Evolutionary conservation across 1,284 basidiomycete genomes (phyloP), one percentile per base, ranked within the genome.

Genomic region (Sanghuangporus sanghuang): DNA sequence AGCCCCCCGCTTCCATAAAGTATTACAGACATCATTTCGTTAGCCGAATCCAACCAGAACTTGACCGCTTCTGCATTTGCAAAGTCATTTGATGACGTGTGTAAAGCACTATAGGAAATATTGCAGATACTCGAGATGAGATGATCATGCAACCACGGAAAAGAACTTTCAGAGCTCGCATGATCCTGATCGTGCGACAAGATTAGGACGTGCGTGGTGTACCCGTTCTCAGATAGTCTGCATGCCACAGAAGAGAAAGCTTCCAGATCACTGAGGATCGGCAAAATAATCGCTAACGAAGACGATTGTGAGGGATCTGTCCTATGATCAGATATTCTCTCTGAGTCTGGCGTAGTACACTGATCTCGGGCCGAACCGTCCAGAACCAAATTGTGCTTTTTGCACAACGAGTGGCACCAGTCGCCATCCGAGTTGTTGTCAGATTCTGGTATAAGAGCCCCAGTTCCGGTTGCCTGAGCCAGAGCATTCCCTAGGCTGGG

Each of bases 181-280:
- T 48, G 59, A 69, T 69, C 67, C 67, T n/a, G 12, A 21, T 62
- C 46, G 50, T 62, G 60, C 6, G 64, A 55, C 48, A 75, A 74
- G 16, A 84, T 70, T 56, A 78, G 71, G 27, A 76, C 69, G 9
- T 74, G 59, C 1, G 79, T 44, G 21, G 67, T 67, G 64, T 80
- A 73, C 16, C 79, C 78, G 38, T 72, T 70, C 1, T 66, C 64
- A 46, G 72, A 70, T 32, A 87, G 74, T 54, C 71, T 73, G 72
- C 86, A 89, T 0, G 77, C 68, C 3, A 82, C 73, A 38, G 77
- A 72, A 8, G 77, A 72, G 39, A 86, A 73, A 4, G 69, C 62
- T 1, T 58, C 65, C 16, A 87, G 68, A 59, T 86, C 81, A 3
- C 75, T 69, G 35, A 74, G 62, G 6, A 66, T 70, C 11, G 79